A percentile compares a stretch with the other conserved stretches of the same genome.
These are phyloP conservation scores for Suillus variegatus DNA, from an alignment of 768 basidiomycete genomes.

Conservation along the genomic window DNA sequence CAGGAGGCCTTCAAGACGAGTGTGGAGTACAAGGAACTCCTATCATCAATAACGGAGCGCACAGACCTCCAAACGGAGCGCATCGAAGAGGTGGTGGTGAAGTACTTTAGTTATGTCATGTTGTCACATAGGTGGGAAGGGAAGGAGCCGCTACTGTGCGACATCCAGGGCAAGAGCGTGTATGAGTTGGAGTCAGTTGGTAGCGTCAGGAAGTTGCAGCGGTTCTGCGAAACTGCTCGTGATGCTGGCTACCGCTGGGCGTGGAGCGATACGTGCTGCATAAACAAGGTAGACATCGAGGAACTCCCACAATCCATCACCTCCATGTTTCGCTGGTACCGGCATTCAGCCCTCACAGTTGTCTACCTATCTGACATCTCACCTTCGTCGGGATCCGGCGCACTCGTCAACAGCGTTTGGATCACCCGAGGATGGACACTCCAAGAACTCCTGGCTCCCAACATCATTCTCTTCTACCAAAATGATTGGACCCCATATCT, in stretches of 20 bases:
- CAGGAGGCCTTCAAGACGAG: not conserved
- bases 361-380: not conserved
- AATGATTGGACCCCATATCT: constrained; percentile 19
- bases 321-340: not conserved
- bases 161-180: not conserved
- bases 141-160: not conserved
- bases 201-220: not conserved
- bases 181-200: not conserved
- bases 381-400: not conserved
- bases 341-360: not conserved
- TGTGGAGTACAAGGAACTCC: not conserved
- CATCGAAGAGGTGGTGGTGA: not conserved
- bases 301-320: not conserved
- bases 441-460: not conserved
- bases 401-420: not conserved
- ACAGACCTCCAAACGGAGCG: not conserved
- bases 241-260: not conserved
- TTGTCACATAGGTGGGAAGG: not conserved
- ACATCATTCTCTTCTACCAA: constrained; percentile 21
- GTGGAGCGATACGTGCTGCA: not conserved
- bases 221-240: not conserved
- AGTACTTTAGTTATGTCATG: not conserved
- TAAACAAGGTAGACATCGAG: not conserved
- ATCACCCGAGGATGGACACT: not conserved
- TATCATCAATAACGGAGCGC: not conserved